Percentiles rank a stretch among this genome's conserved stretches.
Evolutionary conservation across 192 early-diverging fungal species (phyloP).

Genomic region (Dissophora globulifera): DNA sequence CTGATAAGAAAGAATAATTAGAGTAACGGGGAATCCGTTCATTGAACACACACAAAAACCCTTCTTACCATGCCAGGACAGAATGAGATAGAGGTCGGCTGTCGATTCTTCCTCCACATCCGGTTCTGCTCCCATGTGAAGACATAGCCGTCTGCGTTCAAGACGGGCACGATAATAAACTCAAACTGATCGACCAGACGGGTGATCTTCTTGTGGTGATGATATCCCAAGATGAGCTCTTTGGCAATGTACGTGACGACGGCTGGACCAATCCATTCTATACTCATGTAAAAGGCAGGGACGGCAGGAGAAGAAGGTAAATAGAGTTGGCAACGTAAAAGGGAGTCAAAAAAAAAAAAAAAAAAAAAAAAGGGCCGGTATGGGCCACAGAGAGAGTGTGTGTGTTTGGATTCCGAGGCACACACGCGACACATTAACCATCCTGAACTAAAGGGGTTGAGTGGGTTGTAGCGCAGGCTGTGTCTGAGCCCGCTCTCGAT

Average conservation of each 20-base stretch:
- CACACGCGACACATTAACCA: not conserved
- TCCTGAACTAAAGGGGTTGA: not conserved
- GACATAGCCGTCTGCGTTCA: constrained; percentile 61
- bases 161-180: constrained; percentile 55
- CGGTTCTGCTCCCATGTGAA: constrained; percentile 54
- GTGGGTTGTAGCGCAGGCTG: too few relatives aligned
- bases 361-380: not conserved
- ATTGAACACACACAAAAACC: too few relatives aligned
- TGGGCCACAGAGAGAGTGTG: not conserved
- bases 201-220: constrained; percentile 35
- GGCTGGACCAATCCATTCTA: constrained; percentile 53
- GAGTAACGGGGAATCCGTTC: not conserved
- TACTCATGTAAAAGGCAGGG: too few relatives aligned
- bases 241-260: constrained; percentile 55
- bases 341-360: too few relatives aligned
- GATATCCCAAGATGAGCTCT: constrained; percentile 45
- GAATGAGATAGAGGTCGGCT: constrained; percentile 39
- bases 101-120: constrained; percentile 63
- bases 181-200: constrained; percentile 55
- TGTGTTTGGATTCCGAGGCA: too few relatives aligned
- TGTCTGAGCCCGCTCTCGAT: too few relatives aligned
- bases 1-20: too few relatives aligned
- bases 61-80: constrained; percentile 55
- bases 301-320: not conserved
- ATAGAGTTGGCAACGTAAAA: too few relatives aligned